Evolutionary conservation across 805 yeast species (phyloP), one percentile per base, ranked within the genome.

Genomic region (Scheffersomyces amazonensis): DNA sequence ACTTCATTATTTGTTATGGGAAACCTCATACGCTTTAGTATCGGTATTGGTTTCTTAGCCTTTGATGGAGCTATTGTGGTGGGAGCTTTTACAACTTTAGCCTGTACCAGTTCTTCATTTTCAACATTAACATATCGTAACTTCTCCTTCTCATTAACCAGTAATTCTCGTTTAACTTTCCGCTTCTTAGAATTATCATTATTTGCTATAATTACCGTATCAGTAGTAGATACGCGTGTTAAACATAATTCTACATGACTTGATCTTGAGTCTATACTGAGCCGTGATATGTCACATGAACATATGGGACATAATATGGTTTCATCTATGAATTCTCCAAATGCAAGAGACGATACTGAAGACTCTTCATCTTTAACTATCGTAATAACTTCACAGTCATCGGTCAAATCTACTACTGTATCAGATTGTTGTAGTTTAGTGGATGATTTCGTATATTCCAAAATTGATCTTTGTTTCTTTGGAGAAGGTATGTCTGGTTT

Each of bases 201-300:
- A 13, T 7, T 25, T 10, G 9, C 16, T 9, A 13, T 13, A 13
- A 13, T n/a, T 9, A 28, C 19, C 17, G 4, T 16, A 18, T 5
- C 10, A 8, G 9, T 15, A 52, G 54, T 16, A 61, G 57, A 9
- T 51, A 40, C 46, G 17, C 50, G 39, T 16, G 54, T 60, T 3
- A 77, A 52, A 46, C 88, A 81, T 22, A 62, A 57, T 39, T 78
- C 80, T 13, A 81, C 83, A 50, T 81, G 88, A 3, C 62, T 54
- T 7, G 67, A 70, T 29, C 84, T 58, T 19, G 64, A 68, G 22
- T 64, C 64, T 5, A 79, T 42, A 2, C 61, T 50, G 15, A 75
- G 55, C 1, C 41, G 40, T 2, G 71, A 59, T 16, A 81, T 44
- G 31, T 67, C 54, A 2, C 59, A 36, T 5, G 42, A 38, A 46